Percentiles rank a stretch among this genome's conserved stretches.
Evolutionary conservation across 2,329 filamentous ascomycete genomes (phyloP).

Genomic region (Byssothecium circinans): DNA sequence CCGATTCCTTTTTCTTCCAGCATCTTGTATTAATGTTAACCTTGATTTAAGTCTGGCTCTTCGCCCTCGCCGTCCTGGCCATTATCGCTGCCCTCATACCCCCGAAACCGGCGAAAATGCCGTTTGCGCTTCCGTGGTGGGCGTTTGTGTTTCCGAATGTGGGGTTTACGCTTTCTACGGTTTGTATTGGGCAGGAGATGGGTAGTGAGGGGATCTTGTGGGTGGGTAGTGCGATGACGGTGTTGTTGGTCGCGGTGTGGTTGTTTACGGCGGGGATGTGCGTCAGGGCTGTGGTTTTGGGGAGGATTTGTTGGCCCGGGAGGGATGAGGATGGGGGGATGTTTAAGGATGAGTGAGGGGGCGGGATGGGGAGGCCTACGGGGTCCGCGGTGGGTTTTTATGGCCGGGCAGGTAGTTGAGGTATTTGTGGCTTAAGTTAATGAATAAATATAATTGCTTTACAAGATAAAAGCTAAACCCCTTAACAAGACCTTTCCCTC

Average conservation of each 20-base stretch:
- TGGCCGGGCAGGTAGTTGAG: too few species aligned
- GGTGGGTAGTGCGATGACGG: slow-evolving; percentile 58
- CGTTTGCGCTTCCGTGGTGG: slow-evolving; percentile 50
- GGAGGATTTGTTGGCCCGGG: slow-evolving; percentile 60
- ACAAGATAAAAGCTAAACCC: too few species aligned
- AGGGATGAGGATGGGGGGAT: slow-evolving; percentile 40
- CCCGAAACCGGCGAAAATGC: slow-evolving; percentile 30
- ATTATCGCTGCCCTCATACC: slow-evolving; percentile 13
- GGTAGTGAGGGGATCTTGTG: slow-evolving; percentile 56
- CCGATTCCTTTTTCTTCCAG: too few species aligned
- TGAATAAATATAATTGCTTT: too few species aligned
- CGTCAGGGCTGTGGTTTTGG: slow-evolving; percentile 52
- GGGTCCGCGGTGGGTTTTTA: too few species aligned
- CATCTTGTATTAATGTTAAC: too few species aligned
- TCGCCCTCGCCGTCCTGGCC: slow-evolving; percentile 42
- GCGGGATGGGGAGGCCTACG: too few species aligned
- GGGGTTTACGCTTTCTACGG: slow-evolving; percentile 62
- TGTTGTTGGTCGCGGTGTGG: slow-evolving; percentile 59
- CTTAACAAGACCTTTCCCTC: too few species aligned
- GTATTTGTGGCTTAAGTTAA: too few species aligned
- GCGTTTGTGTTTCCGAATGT: slow-evolving; percentile 69
- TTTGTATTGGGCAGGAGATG: slow-evolving; percentile 58
- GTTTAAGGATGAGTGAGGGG: slow-evolving; percentile 8
- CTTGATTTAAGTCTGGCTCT: slow-evolving; percentile 50
- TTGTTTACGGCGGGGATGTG: slow-evolving; percentile 55